Base-by-base conservation (phyloP, 345 rosid genomes). In the Balakata baccata region DNA sequence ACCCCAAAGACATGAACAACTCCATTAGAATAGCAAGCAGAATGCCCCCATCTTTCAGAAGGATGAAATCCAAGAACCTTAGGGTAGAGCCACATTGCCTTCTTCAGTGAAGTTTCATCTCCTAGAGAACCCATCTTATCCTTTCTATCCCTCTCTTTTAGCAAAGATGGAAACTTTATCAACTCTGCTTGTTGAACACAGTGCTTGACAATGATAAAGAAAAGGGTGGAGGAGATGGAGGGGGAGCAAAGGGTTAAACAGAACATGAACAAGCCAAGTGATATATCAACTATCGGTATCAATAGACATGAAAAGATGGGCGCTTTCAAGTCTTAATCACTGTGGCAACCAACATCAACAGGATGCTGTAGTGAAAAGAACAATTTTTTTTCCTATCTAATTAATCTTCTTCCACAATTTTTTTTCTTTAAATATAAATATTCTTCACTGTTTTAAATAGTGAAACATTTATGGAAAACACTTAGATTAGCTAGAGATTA, bases 271-370 rank as follows among this genome's bases (percentile, higher is more conserved):
- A 84, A 84, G 77, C 79, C 78, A 81, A 85, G 79, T 75, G 86
- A 85, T 74, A 52, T 76, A 86, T 89, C 94, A 89, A 86, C 85
- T 78, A 86, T 89, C 93, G 85, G 75, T 84, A 87, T 89, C 91
- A 84, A 73, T 79, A 63, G 90, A 85, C 94, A 87, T 84, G 94
- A 89, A 89, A 87, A 84, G 92, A 90, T 90, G 89, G 92, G 92
- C 72, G 92, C 92, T 90, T 85, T 90, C 92, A 84, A 84, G 86
- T 84, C 88, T 76, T 68, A 80, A 74, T 81, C 91, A 86, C 88
- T 87, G 89, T 85, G 87, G 83, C 87, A 79, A 84, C 87, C 83
- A 86, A 86, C 87, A 78, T 61, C 82, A 79, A 74, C 76, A 69
- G 66, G 77, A 61, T 68, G 53, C 54, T 57, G 79, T n/a, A 77